phyloP scores from a whole-genome alignment of 2,329 filamentous ascomycete species.

The Colletotrichum lentis region DNA sequence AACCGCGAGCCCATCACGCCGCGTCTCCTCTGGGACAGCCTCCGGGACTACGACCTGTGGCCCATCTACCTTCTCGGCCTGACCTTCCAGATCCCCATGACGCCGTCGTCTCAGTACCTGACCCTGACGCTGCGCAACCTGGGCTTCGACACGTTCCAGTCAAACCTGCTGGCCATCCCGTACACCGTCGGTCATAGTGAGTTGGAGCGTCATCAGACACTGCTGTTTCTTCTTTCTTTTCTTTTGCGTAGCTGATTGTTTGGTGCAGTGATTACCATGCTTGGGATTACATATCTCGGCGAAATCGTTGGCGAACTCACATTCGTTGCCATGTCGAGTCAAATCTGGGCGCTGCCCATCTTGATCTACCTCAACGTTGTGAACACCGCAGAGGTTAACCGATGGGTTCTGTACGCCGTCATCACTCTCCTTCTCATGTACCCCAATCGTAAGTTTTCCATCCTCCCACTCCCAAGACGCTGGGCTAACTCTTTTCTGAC shows the following conservation, averaged over 20 bases:
- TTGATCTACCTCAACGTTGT: constrained; percentile 58
- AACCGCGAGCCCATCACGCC: constrained; percentile 65
- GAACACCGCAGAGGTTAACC: constrained; percentile 42
- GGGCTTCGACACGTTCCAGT: constrained; percentile 67
- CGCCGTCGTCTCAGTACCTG: constrained; percentile 61
- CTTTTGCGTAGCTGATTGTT: constrained; percentile 23
- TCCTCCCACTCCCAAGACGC: constrained; percentile 43
- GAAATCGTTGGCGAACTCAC: constrained; percentile 60
- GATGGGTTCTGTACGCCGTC: constrained; percentile 49
- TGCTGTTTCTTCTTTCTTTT: too few relatives aligned
- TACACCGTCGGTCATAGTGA: constrained; percentile 49
- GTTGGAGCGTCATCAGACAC: not conserved
- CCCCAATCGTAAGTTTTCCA: constrained; percentile 43
- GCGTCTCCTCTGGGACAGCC: constrained; percentile 58
- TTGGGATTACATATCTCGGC: constrained; percentile 55
- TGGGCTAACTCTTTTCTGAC: constrained; percentile 43
- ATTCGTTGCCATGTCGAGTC: constrained; percentile 54
- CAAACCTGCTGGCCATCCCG: constrained; percentile 71
- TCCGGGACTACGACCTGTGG: constrained; percentile 60
- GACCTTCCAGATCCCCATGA: constrained; percentile 61
- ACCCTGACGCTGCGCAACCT: constrained; percentile 66
- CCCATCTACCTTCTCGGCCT: constrained; percentile 64
- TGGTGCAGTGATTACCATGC: constrained; percentile 50
- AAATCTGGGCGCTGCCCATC: constrained; percentile 69
- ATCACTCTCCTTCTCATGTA: constrained; percentile 48